These are phyloP conservation scores for Talinum fruticosum DNA, from an alignment of 148 eudicot species.

Conservation along the genomic window DNA sequence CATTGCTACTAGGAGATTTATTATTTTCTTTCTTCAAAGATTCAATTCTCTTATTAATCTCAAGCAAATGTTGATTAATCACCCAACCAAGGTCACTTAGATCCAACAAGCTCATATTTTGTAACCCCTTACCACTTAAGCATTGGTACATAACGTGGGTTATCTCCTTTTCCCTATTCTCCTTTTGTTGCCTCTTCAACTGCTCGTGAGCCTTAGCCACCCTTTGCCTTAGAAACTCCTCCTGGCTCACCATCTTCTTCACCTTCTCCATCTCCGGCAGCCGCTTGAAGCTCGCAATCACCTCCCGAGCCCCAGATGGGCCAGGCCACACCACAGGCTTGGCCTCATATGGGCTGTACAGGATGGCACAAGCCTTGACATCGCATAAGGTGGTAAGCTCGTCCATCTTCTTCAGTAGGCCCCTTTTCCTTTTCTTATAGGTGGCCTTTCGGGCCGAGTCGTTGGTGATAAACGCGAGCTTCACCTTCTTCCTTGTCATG, in stretches of 20 bases:
- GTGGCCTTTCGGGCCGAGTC: constrained; percentile 44
- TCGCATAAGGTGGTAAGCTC: constrained; percentile 46
- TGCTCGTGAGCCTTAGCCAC: constrained; percentile 45
- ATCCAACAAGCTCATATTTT: constrained; percentile 38
- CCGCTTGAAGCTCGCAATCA: constrained; percentile 44
- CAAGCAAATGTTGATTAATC: constrained; percentile 47
- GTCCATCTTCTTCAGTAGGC: constrained; percentile 36
- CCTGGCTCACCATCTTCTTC: constrained; percentile 63
- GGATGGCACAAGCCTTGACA: constrained; percentile 39
- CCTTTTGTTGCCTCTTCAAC: constrained; percentile 41
- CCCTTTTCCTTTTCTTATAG: constrained; percentile 39
- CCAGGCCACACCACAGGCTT: constrained; percentile 46
- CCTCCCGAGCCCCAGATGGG: constrained; percentile 35
- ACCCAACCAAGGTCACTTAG: constrained; percentile 56
- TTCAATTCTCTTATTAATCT: constrained; percentile 40
- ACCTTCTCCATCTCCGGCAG: constrained; percentile 57
- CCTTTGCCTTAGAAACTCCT: constrained; percentile 41
- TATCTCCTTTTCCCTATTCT: constrained; percentile 51
- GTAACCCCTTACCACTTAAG: constrained; percentile 40
- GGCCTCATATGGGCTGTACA: constrained; percentile 33
- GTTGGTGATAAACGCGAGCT: constrained; percentile 33
- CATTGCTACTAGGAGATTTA: neutral
- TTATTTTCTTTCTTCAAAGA: constrained; percentile 19
- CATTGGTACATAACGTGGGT: constrained; percentile 50
- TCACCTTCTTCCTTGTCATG: constrained; percentile 43